Evolutionary conservation across 2,329 filamentous ascomycete species (phyloP), one percentile per base, ranked within the genome.

Genomic region (Tolypocladium endophyticum): DNA sequence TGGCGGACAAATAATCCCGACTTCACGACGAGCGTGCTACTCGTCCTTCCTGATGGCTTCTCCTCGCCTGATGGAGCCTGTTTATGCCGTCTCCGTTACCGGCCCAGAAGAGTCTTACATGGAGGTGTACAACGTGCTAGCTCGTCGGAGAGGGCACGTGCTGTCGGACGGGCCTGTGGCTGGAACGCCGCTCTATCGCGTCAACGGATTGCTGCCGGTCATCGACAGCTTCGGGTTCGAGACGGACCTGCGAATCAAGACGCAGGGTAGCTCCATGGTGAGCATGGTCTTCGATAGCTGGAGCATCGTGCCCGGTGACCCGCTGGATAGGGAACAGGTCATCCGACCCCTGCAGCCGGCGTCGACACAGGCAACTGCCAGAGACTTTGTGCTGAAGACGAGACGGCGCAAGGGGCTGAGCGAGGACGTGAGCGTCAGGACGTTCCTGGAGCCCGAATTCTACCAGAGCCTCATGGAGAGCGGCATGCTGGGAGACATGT

Each of bases 181-280:
- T 0, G 94, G 94, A 30, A 97, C 94, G 12, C 94, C 93, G 5
- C 82, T 99, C 14, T 97, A 97, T 75, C 88, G 89, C 28, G 92
- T 97, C 58, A 89, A 87, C 68, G 94, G 94, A 4, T 80, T 97
- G 56, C 86, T 99, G 59, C 94, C 94, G 12, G 94, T 97, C 61
- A 96, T 99, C 70, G 94, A 99, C 77, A 92, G 87, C 36, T 99
- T 99, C 70, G 94, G 94, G 25, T 97, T 99, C 74, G 94, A 99
- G 79, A 97, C 94, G 18, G 94, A 99, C 77, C 81, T 99, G 60
- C 83, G 94, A 63, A 97, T 97, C 70, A 92, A 96, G 74, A 97
- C 93, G 0, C 90, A 97, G 77, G 93, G 94, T 58, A 88, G 92
- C 72, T 92, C 92, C 59, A 92, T 90, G 69, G 86, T 97, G 58